Base-by-base conservation (phyloP, 1,139 yeast species). In the Taphrina sp. region DNA sequence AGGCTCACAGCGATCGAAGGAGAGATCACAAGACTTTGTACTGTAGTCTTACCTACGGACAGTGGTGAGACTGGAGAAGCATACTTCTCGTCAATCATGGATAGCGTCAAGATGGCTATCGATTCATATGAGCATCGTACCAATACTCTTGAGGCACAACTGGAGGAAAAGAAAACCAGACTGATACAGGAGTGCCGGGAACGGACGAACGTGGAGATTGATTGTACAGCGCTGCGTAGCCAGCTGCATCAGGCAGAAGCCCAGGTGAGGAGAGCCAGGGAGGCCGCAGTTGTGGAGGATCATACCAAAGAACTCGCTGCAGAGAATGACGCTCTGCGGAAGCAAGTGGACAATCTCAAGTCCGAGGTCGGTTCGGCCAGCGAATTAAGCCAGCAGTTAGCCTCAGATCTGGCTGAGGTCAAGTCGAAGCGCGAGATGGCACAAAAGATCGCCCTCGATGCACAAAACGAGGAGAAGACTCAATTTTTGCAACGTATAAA, bases 51-150 rank as follows among this genome's bases (percentile, higher is more conserved):
- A 8, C 54, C 54, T 3, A 38, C 54, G 17, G 54, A 49, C 17
- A n/a, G 39, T 16, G 54, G 54, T 26, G 52, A 45, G 34, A 41
- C 54, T 8, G 54, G 54, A 8, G 54, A 49, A 29, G 39, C 46
- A 16, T 49, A 49, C 39, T 49, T 49, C 23, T 20, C 39, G 10
- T 29, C 46, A 10, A 31, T 49, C 46, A 22, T 49, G 17, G 29
- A 16, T 3, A 38, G 46, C 12, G 46, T 49, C 3, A 45, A 46
- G 12, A 31, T 31, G 28, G 54, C 54, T 16, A 39, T 49, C 37
- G 34, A 39, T 17, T 24, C 46, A 3, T 49, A 49, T 23, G 54
- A 49, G 17, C 34, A 38, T 12, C 46, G 54, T 5, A 49, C 54
- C 12, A 31, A 26, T 16, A 31, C 22, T 2, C 34, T 49, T 14